Conservation (phyloP, 257 asterid species). For the Ballota nigra region DNA sequence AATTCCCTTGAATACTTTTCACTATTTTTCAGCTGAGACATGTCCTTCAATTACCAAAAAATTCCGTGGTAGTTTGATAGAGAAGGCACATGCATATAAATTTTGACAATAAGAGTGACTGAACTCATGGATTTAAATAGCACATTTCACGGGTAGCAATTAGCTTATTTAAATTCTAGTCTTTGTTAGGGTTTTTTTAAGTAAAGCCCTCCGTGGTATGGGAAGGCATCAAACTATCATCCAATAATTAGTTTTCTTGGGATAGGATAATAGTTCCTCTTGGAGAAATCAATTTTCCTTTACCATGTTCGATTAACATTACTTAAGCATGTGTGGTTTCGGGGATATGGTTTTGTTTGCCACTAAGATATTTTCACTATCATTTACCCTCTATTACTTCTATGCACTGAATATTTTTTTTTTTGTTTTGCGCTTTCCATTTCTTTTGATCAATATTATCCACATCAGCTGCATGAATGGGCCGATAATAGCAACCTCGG, state of each 20-base stretch:
- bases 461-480: slow-evolving; percentile 66
- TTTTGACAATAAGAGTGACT: neutral
- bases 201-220: neutral
- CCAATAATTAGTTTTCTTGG: neutral
- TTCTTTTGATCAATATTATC: neutral
- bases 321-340: neutral
- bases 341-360: neutral
- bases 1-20: too few species aligned
- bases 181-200: neutral
- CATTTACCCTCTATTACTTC: neutral
- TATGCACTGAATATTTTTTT: slow-evolving; percentile 11
- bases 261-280: neutral
- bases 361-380: neutral
- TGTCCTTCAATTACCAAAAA: neutral
- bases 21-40: neutral
- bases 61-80: neutral
- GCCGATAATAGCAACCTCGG: slow-evolving; percentile 41
- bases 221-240: neutral
- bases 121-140: neutral
- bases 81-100: neutral
- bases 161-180: neutral
- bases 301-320: neutral
- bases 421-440: slow-evolving; percentile 14
- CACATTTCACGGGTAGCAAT: neutral
- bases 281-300: neutral